Evolutionary conservation across 2,329 filamentous ascomycete genomes (phyloP).

Genomic region (Ceratocystis cacaofunesta): DNA sequence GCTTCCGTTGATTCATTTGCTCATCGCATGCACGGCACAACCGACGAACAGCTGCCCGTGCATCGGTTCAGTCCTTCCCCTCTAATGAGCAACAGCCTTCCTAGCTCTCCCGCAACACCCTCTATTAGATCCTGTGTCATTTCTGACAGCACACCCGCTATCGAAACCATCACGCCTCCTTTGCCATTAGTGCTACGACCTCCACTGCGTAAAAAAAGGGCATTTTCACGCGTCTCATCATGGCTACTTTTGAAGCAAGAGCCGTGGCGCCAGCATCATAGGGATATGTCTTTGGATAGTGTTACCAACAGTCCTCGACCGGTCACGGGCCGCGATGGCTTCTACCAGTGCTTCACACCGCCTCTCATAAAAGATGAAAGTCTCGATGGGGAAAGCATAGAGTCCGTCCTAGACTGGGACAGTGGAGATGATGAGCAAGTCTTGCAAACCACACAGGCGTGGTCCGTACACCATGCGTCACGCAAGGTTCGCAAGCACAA

Average conservation of each 20-base stretch:
- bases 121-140: conserved; percentile 14
- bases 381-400: neutral
- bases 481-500: neutral
- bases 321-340: conserved; percentile 37
- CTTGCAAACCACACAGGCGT: neutral
- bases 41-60: neutral
- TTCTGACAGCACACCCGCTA: conserved; percentile 11
- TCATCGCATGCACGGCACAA: conserved; percentile 25
- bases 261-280: conserved; percentile 25
- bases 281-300: conserved; percentile 20
- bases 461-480: neutral
- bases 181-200: conserved; percentile 45
- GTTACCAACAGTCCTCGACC: conserved; percentile 42
- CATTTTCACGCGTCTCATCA: conserved; percentile 45
- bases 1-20: conserved; percentile 43
- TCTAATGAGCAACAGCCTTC: neutral
- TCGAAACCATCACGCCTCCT: conserved; percentile 35
- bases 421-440: neutral
- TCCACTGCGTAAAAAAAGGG: conserved; percentile 50
- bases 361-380: neutral
- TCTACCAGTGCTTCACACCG: conserved; percentile 38
- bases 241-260: conserved; percentile 39
- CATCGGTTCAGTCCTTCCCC: conserved; percentile 10
- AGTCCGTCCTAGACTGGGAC: neutral
- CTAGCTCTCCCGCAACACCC: conserved; percentile 8